A percentile compares a stretch with the other conserved stretches of the same genome.
Conservation (phyloP, 2,329 filamentous ascomycete genomes). For the Chaetoscypha palmicola region DNA sequence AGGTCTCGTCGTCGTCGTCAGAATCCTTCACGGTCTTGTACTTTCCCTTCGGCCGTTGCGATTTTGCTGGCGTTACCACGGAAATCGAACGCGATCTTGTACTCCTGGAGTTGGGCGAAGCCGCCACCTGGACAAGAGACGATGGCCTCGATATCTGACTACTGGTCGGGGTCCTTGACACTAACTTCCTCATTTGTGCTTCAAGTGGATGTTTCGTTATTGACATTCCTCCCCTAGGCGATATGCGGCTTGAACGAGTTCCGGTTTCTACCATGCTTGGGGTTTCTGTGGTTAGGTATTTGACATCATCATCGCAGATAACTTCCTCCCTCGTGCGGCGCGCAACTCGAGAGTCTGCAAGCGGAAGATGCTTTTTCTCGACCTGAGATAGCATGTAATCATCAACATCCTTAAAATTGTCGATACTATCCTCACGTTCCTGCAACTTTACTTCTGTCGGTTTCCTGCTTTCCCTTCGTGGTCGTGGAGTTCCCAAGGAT, state of each 20-base stretch:
- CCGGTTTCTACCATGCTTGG: conserved; percentile 23
- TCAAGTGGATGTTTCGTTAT: conserved; percentile 2
- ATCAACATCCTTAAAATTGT: conserved; percentile 31
- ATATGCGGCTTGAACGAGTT: conserved; percentile 23
- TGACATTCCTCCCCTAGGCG: conserved; percentile 13
- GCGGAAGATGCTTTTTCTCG: conserved; percentile 2
- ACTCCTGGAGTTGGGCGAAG: conserved; percentile 17
- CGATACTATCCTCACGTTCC: conserved; percentile 7
- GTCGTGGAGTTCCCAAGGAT: conserved; percentile 13
- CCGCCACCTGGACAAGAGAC: conserved; percentile 20
- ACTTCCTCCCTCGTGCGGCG: conserved; percentile 14
- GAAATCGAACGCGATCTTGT: conserved; percentile 6
- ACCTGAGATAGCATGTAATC: conserved; percentile 11
- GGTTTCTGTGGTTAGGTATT: conserved; percentile 23
- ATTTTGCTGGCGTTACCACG: conserved; percentile 14
- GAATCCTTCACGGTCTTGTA: conserved; percentile 31
- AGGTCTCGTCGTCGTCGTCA: conserved; percentile 27
- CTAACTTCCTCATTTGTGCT: not conserved
- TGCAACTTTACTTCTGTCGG: not conserved
- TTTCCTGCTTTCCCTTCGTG: conserved; percentile 8
- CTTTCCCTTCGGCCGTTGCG: too few species aligned
- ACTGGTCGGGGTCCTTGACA: not conserved
- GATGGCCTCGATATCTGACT: conserved; percentile 2
- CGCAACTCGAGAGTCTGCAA: conserved; percentile 1
- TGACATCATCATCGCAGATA: conserved; percentile 10